phyloP scores from a whole-genome alignment of 345 rosid species.

The Streptanthus diversifolius region DNA sequence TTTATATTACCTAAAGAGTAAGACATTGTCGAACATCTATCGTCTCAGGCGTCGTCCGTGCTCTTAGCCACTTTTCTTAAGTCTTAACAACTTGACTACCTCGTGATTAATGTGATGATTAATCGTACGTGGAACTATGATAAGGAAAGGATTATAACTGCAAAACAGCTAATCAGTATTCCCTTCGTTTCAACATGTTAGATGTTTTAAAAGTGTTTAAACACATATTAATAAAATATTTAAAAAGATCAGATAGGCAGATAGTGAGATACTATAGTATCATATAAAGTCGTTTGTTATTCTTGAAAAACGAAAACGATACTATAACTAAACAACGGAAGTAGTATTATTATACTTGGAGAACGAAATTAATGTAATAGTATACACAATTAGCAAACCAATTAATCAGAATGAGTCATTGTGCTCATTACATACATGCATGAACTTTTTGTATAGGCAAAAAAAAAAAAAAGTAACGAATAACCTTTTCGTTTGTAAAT shows the following conservation, averaged over 20 bases:
- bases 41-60: slow-evolving; percentile 9
- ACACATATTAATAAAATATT: too few relatives aligned
- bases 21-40: background rate
- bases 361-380: background rate
- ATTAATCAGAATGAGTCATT: too few relatives aligned
- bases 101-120: slow-evolving; percentile 1
- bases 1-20: background rate
- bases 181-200: background rate
- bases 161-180: background rate
- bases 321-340: background rate
- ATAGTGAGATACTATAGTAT: too few relatives aligned
- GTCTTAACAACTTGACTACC: slow-evolving; percentile 9
- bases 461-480: too few relatives aligned
- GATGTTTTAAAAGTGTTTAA: background rate
- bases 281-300: background rate
- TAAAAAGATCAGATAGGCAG: too few relatives aligned
- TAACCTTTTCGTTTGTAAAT: too few relatives aligned
- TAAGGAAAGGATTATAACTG: background rate
- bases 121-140: background rate
- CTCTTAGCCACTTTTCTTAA: slow-evolving; percentile 1
- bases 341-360: background rate
- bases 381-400: background rate
- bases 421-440: too few relatives aligned
- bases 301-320: background rate
- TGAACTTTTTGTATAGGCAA: too few relatives aligned